Base-by-base conservation (phyloP, 2,329 filamentous ascomycete species). In the Beauveria bassiana region DNA sequence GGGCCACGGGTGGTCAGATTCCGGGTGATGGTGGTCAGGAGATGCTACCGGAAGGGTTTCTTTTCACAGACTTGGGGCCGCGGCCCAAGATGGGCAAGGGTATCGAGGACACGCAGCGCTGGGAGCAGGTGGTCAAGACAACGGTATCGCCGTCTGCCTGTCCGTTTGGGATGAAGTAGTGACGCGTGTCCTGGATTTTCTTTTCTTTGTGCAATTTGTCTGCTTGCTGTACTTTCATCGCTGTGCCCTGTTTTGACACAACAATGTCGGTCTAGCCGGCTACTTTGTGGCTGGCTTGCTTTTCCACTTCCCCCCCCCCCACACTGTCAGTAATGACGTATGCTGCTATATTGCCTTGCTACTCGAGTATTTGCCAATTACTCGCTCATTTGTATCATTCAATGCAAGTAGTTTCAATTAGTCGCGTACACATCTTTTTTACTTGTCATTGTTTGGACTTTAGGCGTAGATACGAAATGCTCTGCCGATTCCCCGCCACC, bases 31-130 rank as follows among this genome's bases (percentile, higher is more conserved):
- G 74, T 1, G 71, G 71, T 5, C 61, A 61, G 10, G 66, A 68
- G 42, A 76, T 78, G 68, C 72, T 77, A 68, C 73, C 80, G 0
- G 69, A 80, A 24, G 83, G 82, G 0, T 87, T 85, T 66, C 66
- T 77, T 2, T 79, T 84, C 50, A 75, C 79, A 22, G 84, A 90
- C 54, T 71, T 90, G 20, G 89, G 89, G 0, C 89, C 89, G 0
- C 75, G 71, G 59, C 77, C 74, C 53, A 79, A 83, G 58, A 76
- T 81, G 65, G 79, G 78, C 1, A 78, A 78, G 65, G 85, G 86
- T 0, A 60, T 70, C n/a, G 46, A 61, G 20, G 59, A 50, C 5
- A 45, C 46, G 20, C 31, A 55, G 24, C 28, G 40, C 5, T 43
- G 46, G 43, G 77, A 80, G 22, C 78, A 84, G 65, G 73, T 78